These are phyloP conservation scores for Penicillium coffeae DNA, from an alignment of 495 filamentous ascomycete genomes.

Conservation along the genomic window DNA sequence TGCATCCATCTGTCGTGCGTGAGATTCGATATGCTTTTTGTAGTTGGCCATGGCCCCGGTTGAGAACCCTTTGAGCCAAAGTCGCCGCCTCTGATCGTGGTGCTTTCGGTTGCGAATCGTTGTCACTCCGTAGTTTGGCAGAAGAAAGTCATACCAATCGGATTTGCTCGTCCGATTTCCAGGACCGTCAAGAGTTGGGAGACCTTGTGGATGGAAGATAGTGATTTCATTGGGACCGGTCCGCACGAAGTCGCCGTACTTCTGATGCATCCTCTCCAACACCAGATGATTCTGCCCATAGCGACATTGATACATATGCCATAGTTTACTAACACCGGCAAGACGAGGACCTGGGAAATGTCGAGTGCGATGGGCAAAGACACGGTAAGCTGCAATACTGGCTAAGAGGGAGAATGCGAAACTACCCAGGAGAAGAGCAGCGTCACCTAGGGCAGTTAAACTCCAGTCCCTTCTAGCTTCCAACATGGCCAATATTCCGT, in stretches of 20 bases:
- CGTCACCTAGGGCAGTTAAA: background rate
- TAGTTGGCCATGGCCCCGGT: conserved; percentile 17
- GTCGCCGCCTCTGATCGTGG: conserved; percentile 28
- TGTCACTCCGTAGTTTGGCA: conserved; percentile 34
- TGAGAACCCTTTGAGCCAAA: conserved; percentile 36
- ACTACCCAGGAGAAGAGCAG: background rate
- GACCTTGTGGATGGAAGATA: conserved; percentile 27
- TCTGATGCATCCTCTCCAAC: conserved; percentile 20
- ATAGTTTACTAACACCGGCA: conserved; percentile 43
- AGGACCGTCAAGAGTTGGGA: conserved; percentile 29
- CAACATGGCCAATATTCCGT: conserved; percentile 19
- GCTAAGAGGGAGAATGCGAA: conserved; percentile 23
- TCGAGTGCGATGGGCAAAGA: conserved; percentile 32
- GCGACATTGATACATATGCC: conserved; percentile 35
- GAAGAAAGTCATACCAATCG: conserved; percentile 43
- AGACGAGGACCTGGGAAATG: conserved; percentile 40
- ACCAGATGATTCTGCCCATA: conserved; percentile 32
- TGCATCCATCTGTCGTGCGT: background rate
- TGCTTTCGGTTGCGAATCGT: conserved; percentile 28
- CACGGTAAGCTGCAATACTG: conserved; percentile 46
- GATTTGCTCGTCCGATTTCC: conserved; percentile 30
- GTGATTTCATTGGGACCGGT: conserved; percentile 38
- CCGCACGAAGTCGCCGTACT: conserved; percentile 40
- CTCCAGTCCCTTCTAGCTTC: conserved; percentile 15
- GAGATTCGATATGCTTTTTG: background rate